Evolutionary conservation across 2,329 filamentous ascomycete genomes (phyloP).

Genomic region (Apiospora koreana): DNA sequence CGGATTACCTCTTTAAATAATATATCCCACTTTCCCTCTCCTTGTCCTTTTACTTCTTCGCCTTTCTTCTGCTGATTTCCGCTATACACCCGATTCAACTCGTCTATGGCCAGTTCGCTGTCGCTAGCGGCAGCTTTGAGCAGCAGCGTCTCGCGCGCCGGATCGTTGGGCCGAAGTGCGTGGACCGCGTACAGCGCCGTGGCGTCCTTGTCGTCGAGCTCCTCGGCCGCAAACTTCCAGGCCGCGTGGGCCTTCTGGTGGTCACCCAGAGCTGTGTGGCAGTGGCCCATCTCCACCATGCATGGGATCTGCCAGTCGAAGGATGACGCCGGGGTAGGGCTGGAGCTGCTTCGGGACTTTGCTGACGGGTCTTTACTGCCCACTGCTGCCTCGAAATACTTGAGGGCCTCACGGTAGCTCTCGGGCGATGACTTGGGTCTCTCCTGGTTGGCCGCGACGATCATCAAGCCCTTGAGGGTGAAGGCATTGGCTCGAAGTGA

Average conservation of each 20-base stretch:
- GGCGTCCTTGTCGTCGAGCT: slow-evolving; percentile 31
- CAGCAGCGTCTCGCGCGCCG: slow-evolving; percentile 27
- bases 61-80: not conserved
- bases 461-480: slow-evolving; percentile 1
- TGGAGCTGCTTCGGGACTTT: slow-evolving; percentile 14
- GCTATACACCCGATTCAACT: not conserved
- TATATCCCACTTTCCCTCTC: slow-evolving; percentile 19
- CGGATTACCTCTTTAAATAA: slow-evolving; percentile 22
- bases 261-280: slow-evolving; percentile 25
- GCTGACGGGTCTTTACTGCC: slow-evolving; percentile 5
- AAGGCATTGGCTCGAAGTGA: not conserved
- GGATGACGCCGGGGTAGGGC: slow-evolving; percentile 19
- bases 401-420: not conserved
- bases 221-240: slow-evolving; percentile 26
- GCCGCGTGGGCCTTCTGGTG: slow-evolving; percentile 24
- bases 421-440: not conserved
- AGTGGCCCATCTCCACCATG: slow-evolving; percentile 29
- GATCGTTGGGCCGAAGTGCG: slow-evolving; percentile 25
- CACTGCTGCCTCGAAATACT: slow-evolving; percentile 10
- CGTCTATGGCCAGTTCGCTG: not conserved
- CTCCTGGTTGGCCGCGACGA: not conserved
- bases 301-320: slow-evolving; percentile 38
- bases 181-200: slow-evolving; percentile 27
- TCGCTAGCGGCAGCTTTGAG: slow-evolving; percentile 35
- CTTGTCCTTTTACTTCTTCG: slow-evolving; percentile 13